These are phyloP conservation scores for Mallotus nudiflorus DNA, from an alignment of 345 rosid species.

Conservation along the genomic window DNA sequence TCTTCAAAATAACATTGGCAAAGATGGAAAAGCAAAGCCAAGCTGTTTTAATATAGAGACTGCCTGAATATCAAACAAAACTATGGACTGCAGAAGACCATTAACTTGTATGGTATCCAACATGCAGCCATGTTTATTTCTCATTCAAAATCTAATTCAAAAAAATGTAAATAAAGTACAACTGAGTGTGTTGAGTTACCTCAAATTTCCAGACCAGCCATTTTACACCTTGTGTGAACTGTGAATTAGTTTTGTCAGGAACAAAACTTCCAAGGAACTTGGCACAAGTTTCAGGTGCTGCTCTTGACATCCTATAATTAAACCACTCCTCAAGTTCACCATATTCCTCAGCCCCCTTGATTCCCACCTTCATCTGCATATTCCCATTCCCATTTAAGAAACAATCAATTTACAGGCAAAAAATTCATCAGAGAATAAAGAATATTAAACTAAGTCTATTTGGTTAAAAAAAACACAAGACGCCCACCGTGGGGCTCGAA, in stretches of 20 bases:
- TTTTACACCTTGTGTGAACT: constrained; percentile 72
- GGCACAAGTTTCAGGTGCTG: constrained; percentile 97
- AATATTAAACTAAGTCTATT: too few relatives aligned
- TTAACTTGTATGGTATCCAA: too few relatives aligned
- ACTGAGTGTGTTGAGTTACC: too few relatives aligned
- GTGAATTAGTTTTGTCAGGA: constrained; percentile 65
- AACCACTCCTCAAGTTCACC: constrained; percentile 98
- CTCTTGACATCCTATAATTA: constrained; percentile 90
- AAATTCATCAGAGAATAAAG: neutral
- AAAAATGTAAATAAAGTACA: too few relatives aligned
- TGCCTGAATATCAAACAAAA: too few relatives aligned
- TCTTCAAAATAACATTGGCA: too few relatives aligned
- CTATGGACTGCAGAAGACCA: too few relatives aligned
- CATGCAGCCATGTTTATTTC: too few relatives aligned
- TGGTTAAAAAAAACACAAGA: too few relatives aligned
- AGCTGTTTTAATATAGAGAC: too few relatives aligned
- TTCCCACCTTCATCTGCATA: constrained; percentile 76
- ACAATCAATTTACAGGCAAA: neutral
- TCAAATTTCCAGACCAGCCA: constrained; percentile 99
- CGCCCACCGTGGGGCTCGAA: constrained; percentile 32
- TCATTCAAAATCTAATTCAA: too few relatives aligned
- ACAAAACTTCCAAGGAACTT: constrained; percentile 88
- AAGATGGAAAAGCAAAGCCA: too few relatives aligned
- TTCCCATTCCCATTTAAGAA: neutral
- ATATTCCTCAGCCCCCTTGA: constrained; percentile 77